Evolutionary conservation across 768 basidiomycete genomes (phyloP).

Genomic region (Paxillus ammoniavirescens): DNA sequence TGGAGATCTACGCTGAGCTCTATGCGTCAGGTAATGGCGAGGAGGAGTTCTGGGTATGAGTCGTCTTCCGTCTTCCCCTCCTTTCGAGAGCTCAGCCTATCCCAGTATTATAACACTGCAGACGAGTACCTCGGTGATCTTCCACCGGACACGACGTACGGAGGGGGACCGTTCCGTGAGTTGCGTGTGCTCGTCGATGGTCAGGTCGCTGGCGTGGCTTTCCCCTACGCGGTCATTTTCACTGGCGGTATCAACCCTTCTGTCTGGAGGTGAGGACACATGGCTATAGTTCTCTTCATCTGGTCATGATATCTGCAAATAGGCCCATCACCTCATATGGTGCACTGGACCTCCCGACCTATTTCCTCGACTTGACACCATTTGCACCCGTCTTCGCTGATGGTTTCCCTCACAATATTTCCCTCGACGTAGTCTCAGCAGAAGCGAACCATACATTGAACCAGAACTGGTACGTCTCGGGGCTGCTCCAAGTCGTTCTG

Average conservation of each 20-base stretch:
- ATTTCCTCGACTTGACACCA: slow-evolving; percentile 75
- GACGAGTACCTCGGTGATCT: slow-evolving; percentile 56
- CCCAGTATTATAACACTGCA: slow-evolving; percentile 66
- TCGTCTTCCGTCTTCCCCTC: not conserved
- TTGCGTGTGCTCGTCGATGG: slow-evolving; percentile 60
- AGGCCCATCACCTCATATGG: slow-evolving; percentile 78
- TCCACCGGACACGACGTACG: slow-evolving; percentile 45
- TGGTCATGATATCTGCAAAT: not conserved
- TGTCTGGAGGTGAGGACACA: slow-evolving; percentile 57
- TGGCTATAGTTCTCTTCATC: not conserved
- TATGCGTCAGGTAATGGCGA: slow-evolving; percentile 65
- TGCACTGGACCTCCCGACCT: slow-evolving; percentile 74
- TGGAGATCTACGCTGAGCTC: slow-evolving; percentile 66
- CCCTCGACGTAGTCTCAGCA: slow-evolving; percentile 71
- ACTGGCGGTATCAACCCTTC: slow-evolving; percentile 72
- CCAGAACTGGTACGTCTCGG: slow-evolving; percentile 79
- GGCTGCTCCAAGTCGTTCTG: slow-evolving; percentile 61
- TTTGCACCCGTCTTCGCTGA: slow-evolving; percentile 71
- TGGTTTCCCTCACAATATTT: slow-evolving; percentile 65
- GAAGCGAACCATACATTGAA: slow-evolving; percentile 64
- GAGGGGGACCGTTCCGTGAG: slow-evolving; percentile 60
- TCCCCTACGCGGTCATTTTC: slow-evolving; percentile 64
- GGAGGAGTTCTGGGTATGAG: slow-evolving; percentile 76
- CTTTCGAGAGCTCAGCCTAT: not conserved
- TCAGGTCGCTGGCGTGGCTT: slow-evolving; percentile 51